Base-by-base conservation (phyloP, 495 filamentous ascomycete genomes). In the Neurospora tetrasperma region DNA sequence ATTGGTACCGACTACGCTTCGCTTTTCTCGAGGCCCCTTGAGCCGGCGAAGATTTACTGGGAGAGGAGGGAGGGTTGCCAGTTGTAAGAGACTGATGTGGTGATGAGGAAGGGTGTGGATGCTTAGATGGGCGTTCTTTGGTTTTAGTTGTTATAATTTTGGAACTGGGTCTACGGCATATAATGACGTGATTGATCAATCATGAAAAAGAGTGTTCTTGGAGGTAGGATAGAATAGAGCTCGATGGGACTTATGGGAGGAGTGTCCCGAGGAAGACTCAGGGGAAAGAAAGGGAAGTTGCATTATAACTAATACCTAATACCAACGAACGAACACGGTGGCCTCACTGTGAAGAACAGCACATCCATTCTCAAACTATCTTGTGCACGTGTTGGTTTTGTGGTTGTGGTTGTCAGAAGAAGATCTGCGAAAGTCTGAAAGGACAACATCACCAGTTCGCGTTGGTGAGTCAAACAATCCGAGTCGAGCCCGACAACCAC, bases 1-100 rank as follows among this genome's bases (percentile, higher is more conserved):
- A 88, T 93, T 18, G 91, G 84, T 40, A 97, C 96, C 9, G 96
- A 99, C 82, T 98, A 97, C 76, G 88, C 90, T 66, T 91, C 90
- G 75, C 81, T 91, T 77, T 87, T 86, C 74, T 85, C 87, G 23
- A 83, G 90, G 39, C 90, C 91, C 7, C 79, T 91, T 70, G 86
- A 89, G 76, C 90, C 89, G 14, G 89, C 90, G 11, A 84, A 86
- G 18, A 86, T 92, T 69, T 80, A 85, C 75, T 93, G 91, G 91
- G 89, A 93, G 79, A 84, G 82, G 75, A 86, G 90, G 71, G 79
- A 84, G 42, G 10, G 9, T 12, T 46, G 41, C 70, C 70, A 44
- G 41, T 31, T 46, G 41, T 48, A 44, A 16, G 23, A 23, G n/a
- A 14, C 35, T 11, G 41, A n/a, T 5, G 11, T 23, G 41, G 23